These are phyloP conservation scores for Puccinia polysora DNA, from an alignment of 1,284 basidiomycete species.

Conservation along the genomic window DNA sequence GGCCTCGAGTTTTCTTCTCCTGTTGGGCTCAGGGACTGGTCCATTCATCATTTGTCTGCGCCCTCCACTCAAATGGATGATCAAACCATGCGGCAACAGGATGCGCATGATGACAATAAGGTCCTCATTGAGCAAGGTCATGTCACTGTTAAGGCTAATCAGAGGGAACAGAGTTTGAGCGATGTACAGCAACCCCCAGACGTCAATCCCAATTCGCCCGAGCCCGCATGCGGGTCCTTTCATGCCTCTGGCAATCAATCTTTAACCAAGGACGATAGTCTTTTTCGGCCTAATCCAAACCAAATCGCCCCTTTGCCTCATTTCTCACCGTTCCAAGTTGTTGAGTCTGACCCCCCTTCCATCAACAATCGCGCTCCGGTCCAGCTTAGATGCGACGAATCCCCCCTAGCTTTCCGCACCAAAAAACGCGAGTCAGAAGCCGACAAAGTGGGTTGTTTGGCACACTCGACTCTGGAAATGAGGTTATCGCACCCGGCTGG, in stretches of 20 bases:
- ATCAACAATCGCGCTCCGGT: not conserved
- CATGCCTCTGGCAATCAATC: not conserved
- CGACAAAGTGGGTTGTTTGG: not conserved
- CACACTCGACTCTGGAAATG: slow-evolving; percentile 3
- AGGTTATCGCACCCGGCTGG: not conserved
- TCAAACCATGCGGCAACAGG: not conserved
- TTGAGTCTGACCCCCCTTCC: not conserved
- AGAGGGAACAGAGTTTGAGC: not conserved
- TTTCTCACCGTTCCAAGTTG: not conserved
- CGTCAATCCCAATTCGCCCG: not conserved
- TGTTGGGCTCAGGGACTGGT: slow-evolving; percentile 18
- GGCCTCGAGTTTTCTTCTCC: slow-evolving; percentile 27
- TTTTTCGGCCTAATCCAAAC: not conserved
- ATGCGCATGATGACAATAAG: not conserved
- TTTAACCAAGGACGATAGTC: not conserved
- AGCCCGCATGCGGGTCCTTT: too few species aligned
- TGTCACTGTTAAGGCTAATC: not conserved
- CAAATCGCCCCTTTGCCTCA: slow-evolving; percentile 12
- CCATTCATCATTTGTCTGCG: slow-evolving; percentile 11
- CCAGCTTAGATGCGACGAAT: not conserved
- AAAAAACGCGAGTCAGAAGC: not conserved
- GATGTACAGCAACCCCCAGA: not conserved
- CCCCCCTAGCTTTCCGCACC: slow-evolving; percentile 3
- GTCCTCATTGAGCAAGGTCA: not conserved
- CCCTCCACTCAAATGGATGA: not conserved